phyloP scores from a whole-genome alignment of 768 basidiomycete genomes.

The Podaxis sp. region DNA sequence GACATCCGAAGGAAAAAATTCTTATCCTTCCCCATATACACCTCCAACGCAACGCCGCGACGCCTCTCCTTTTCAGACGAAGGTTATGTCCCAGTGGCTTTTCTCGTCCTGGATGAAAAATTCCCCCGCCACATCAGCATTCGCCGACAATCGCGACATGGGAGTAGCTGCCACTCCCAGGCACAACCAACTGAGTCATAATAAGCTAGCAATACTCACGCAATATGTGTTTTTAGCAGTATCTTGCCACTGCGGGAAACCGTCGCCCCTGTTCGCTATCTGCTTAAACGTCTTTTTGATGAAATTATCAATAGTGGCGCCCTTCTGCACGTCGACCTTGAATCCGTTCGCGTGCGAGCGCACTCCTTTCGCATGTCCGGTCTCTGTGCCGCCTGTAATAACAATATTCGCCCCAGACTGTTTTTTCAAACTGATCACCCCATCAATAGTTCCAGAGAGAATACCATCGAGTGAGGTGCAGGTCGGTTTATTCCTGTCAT shows the following conservation, averaged over 20 bases:
- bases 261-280: not conserved
- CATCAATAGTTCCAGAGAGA: not conserved
- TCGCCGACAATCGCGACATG: not conserved
- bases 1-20: not conserved
- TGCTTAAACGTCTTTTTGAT: not conserved
- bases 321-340: not conserved
- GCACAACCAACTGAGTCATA: not conserved
- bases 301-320: not conserved
- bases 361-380: not conserved
- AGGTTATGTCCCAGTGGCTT: not conserved
- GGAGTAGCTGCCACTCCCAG: not conserved
- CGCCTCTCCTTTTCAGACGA: not conserved
- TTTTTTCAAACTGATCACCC: not conserved
- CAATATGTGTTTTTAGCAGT: not conserved
- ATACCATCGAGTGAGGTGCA: not conserved
- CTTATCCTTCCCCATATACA: not conserved
- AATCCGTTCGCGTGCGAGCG: not conserved
- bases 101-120: not conserved
- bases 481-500: not conserved
- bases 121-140: not conserved
- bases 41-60: not conserved
- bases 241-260: slow-evolving; percentile 2
- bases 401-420: not conserved
- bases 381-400: not conserved
- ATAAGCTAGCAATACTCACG: not conserved